phyloP scores from a whole-genome alignment of 345 rosid species.

The Clausena lansium region DNA sequence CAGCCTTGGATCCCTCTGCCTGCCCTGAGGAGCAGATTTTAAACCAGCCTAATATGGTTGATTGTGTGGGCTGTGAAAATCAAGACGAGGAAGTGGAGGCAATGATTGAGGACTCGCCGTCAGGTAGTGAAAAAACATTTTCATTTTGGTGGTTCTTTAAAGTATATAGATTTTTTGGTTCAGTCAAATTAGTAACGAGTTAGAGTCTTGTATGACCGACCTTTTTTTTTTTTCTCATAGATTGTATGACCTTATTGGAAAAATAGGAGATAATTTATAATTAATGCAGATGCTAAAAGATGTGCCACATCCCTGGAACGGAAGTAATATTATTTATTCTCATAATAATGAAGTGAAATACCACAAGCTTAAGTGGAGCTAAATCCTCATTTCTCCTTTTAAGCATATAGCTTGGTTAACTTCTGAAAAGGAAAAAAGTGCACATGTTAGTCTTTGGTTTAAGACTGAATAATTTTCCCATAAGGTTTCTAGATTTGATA shows the following conservation, averaged over 20 bases:
- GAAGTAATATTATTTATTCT: neutral
- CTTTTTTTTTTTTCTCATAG: too few species aligned
- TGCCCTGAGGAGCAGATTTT: constrained; percentile 86
- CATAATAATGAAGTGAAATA: too few species aligned
- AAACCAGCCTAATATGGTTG: constrained; percentile 85
- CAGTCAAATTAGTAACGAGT: neutral
- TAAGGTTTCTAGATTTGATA: neutral
- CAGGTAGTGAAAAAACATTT: constrained; percentile 43
- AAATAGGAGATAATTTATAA: neutral
- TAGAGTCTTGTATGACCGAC: too few species aligned
- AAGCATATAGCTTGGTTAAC: neutral
- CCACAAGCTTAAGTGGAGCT: neutral
- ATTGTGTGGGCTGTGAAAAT: constrained; percentile 64
- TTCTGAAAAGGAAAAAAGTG: neutral
- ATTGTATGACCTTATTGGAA: neutral
- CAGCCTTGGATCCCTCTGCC: constrained; percentile 59
- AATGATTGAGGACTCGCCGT: constrained; percentile 75
- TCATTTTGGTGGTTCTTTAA: neutral
- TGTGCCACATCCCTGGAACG: neutral
- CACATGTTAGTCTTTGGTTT: neutral
- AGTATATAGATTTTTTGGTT: neutral
- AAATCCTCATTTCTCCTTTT: neutral
- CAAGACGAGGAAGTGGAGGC: constrained; percentile 81
- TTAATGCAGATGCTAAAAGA: neutral
- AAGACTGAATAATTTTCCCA: too few species aligned